phyloP scores from a whole-genome alignment of 305 asterid species.

The Caryopteris hybrid region DNA sequence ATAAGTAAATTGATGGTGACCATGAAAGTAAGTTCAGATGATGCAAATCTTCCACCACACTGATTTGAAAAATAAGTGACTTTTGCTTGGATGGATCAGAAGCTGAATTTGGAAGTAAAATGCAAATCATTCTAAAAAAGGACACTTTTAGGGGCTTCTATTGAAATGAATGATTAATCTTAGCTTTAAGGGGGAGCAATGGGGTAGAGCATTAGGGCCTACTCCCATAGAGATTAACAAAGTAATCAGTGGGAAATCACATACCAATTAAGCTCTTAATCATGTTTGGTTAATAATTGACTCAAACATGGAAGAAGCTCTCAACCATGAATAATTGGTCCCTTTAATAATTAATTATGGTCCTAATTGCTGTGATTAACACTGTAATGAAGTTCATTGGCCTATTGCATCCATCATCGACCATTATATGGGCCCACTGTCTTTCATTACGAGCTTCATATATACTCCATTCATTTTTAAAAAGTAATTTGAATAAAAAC shows the following conservation, averaged over 20 bases:
- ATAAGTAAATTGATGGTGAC: background rate
- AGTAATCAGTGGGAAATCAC: slow-evolving; percentile 9
- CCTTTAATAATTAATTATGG: background rate
- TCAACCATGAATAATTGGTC: background rate
- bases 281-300: background rate
- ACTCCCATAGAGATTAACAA: slow-evolving; percentile 15
- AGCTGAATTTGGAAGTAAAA: slow-evolving; percentile 71
- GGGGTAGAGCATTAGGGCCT: slow-evolving; percentile 17
- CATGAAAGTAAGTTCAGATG: slow-evolving; percentile 30
- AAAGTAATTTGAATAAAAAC: too few relatives aligned
- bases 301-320: background rate
- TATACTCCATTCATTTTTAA: too few relatives aligned
- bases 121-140: slow-evolving; percentile 42
- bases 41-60: slow-evolving; percentile 64
- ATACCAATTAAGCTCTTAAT: slow-evolving; percentile 2
- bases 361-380: background rate
- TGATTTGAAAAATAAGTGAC: slow-evolving; percentile 36
- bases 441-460: too few relatives aligned
- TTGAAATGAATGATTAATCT: slow-evolving; percentile 21
- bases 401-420: background rate
- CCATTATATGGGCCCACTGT: too few relatives aligned
- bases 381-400: background rate
- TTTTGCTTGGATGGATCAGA: slow-evolving; percentile 48
- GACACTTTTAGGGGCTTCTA: slow-evolving; percentile 27
- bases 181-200: slow-evolving; percentile 36